phyloP scores from a whole-genome alignment of 1,139 yeast species.

The Protomyces pachydermus region DNA sequence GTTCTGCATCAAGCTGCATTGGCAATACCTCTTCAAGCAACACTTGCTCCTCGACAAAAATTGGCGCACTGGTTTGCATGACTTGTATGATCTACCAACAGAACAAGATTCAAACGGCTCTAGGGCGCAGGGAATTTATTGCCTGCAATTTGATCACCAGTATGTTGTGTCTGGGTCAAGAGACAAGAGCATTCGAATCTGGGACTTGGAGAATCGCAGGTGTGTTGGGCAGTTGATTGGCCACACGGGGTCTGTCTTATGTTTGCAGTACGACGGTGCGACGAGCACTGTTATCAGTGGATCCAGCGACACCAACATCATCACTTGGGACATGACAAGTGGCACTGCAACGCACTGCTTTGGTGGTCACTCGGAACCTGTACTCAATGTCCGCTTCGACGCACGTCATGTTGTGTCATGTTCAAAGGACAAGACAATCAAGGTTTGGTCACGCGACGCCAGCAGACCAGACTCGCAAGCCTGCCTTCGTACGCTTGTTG shows the following conservation, averaged over 20 bases:
- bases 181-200: conserved; percentile 26
- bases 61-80: conserved; percentile 29
- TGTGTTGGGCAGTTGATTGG: conserved; percentile 25
- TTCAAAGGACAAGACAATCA: conserved; percentile 30
- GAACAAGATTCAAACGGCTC: conserved; percentile 8
- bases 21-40: conserved; percentile 29
- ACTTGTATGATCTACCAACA: conserved; percentile 20
- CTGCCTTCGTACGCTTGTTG: conserved; percentile 26
- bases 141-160: conserved; percentile 31
- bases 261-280: conserved; percentile 28
- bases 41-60: conserved; percentile 26
- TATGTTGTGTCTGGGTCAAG: conserved; percentile 32
- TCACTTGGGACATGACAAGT: conserved; percentile 51
- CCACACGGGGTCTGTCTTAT: conserved; percentile 29
- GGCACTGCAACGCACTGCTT: conserved; percentile 60
- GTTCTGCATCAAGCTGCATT: conserved; percentile 18
- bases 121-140: conserved; percentile 28
- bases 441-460: conserved; percentile 27
- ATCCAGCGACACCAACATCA: conserved; percentile 38
- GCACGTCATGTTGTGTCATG: conserved; percentile 28
- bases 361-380: conserved; percentile 50
- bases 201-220: conserved; percentile 28
- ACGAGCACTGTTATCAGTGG: conserved; percentile 34
- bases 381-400: conserved; percentile 26
- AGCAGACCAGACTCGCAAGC: neutral